Percentiles rank a stretch among this genome's conserved stretches.
phyloP scores from a whole-genome alignment of 2,329 filamentous ascomycete genomes.

The Capronia epimyces region DNA sequence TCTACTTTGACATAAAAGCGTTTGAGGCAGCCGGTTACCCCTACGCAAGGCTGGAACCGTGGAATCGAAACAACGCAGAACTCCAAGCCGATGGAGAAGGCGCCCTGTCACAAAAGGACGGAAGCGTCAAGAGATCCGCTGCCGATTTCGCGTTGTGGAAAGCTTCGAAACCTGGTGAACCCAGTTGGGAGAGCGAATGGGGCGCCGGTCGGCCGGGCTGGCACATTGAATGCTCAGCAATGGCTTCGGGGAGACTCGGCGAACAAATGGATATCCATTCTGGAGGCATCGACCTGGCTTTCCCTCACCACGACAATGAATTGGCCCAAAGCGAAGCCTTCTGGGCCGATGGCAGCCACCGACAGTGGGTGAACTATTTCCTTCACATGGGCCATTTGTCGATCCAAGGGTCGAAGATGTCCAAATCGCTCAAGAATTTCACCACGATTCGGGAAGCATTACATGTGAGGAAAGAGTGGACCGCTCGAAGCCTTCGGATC shows the following conservation, averaged over 20 bases:
- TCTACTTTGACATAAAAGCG: constrained; percentile 86
- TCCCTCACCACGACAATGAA: constrained; percentile 92
- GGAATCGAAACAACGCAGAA: constrained; percentile 75
- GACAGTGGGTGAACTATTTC: constrained; percentile 92
- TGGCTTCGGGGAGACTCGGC: constrained; percentile 86
- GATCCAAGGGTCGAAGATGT: constrained; percentile 92
- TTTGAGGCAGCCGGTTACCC: constrained; percentile 80
- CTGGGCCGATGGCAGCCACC: constrained; percentile 50
- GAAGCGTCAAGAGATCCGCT: constrained; percentile 62
- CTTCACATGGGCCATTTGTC: constrained; percentile 89
- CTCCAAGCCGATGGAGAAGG: constrained; percentile 87
- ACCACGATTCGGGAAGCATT: constrained; percentile 85
- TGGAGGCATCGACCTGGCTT: constrained; percentile 83
- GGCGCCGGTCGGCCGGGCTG: constrained; percentile 83
- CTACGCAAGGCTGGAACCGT: constrained; percentile 79
- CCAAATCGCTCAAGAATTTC: constrained; percentile 92
- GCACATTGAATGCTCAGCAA: constrained; percentile 96
- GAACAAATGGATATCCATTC: constrained; percentile 86
- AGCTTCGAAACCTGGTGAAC: constrained; percentile 83
- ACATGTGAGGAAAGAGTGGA: constrained; percentile 58
- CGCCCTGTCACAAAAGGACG: constrained; percentile 56
- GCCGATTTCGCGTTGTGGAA: constrained; percentile 95
- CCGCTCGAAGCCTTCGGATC: constrained; percentile 71
- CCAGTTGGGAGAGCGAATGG: constrained; percentile 84
- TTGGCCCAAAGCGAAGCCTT: constrained; percentile 87